phyloP scores from a whole-genome alignment of 495 filamentous ascomycete species.

The Annulohypoxylon maeteangense region DNA sequence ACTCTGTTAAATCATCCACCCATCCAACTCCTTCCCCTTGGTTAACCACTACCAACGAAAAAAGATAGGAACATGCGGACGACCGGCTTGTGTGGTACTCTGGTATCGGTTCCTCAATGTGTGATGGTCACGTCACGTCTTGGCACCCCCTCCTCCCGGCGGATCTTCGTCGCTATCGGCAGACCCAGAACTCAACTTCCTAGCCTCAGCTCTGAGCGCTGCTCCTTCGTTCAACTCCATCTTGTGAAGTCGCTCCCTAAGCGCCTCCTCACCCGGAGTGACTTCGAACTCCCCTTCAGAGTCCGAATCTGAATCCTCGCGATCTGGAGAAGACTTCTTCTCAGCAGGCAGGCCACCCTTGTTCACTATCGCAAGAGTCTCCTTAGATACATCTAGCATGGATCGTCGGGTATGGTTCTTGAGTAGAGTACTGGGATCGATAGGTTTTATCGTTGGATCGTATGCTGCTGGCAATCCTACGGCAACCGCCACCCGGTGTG shows the following conservation, averaged over 20 bases:
- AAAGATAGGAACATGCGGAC: conserved; percentile 1
- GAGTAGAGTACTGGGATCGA: conserved; percentile 53
- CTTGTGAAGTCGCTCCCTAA: conserved; percentile 62
- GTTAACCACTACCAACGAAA: conserved; percentile 4
- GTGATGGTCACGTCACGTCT: conserved; percentile 43
- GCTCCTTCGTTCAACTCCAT: conserved; percentile 67
- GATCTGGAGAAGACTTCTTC: conserved; percentile 41
- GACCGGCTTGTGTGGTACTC: neutral
- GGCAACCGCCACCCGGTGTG: conserved; percentile 75
- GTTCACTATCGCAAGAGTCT: conserved; percentile 32
- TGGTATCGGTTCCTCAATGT: conserved; percentile 21
- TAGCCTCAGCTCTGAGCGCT: conserved; percentile 51
- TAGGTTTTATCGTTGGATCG: conserved; percentile 63
- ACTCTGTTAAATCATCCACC: conserved; percentile 18
- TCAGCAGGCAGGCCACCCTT: conserved; percentile 37
- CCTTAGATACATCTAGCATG: conserved; percentile 40
- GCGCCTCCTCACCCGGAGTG: conserved; percentile 51
- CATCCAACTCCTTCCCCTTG: neutral
- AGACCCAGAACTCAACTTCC: conserved; percentile 44
- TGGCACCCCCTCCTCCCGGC: conserved; percentile 44
- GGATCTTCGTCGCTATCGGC: conserved; percentile 49
- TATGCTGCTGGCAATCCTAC: conserved; percentile 71
- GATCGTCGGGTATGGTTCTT: conserved; percentile 44
- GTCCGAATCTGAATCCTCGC: conserved; percentile 63
- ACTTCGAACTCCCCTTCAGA: conserved; percentile 64